Evolutionary conservation across 140 eudicot genomes (phyloP).

Genomic region (Anethum foeniculum): DNA sequence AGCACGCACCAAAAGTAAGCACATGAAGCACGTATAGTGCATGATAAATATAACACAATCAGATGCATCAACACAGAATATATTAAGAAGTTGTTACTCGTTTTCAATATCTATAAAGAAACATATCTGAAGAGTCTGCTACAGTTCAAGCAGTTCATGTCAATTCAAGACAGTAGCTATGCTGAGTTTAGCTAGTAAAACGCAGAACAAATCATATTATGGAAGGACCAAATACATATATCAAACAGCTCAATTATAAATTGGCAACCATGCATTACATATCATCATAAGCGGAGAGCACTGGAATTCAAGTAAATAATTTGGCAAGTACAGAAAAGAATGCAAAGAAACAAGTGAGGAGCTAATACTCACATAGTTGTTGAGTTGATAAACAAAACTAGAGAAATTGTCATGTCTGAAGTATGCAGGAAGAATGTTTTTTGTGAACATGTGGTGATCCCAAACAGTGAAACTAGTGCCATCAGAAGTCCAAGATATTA

Average conservation of each 20-base stretch:
- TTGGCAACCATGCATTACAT: not conserved
- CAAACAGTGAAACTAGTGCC: constrained; percentile 12
- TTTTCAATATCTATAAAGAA: not conserved
- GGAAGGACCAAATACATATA: not conserved
- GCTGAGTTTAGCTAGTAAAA: not conserved
- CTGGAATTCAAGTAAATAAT: not conserved
- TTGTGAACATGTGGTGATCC: constrained; percentile 14
- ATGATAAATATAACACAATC: not conserved
- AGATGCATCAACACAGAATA: not conserved
- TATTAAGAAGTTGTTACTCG: not conserved
- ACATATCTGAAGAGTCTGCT: not conserved
- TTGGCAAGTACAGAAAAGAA: not conserved
- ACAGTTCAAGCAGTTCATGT: too few species aligned
- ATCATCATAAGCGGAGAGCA: not conserved
- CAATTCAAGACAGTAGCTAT: not conserved
- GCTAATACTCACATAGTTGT: constrained; percentile 8
- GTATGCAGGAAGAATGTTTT: constrained; percentile 7
- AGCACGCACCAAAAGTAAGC: not conserved
- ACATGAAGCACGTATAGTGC: not conserved
- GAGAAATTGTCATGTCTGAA: constrained; percentile 15
- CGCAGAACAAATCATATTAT: not conserved
- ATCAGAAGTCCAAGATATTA: constrained; percentile 5
- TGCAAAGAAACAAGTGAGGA: not conserved
- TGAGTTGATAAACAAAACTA: constrained; percentile 6
- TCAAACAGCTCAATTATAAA: not conserved